Evolutionary conservation across 1,284 basidiomycete species (phyloP).

Genomic region (Ceraceosorus guamensis): DNA sequence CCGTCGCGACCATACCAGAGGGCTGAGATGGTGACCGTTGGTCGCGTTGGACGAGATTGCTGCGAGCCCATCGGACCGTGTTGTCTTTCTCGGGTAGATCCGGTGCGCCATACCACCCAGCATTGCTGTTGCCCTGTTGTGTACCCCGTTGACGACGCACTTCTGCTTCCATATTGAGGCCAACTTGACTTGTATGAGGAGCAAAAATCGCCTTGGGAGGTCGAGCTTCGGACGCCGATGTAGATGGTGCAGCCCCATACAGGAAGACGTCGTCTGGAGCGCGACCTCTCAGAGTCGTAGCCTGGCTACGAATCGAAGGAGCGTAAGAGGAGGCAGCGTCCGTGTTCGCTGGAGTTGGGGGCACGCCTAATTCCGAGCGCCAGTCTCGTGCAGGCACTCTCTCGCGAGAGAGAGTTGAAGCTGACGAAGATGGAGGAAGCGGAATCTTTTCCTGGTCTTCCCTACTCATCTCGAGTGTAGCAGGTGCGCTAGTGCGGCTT

Average conservation of each 20-base stretch:
- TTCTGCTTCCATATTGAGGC: slow-evolving; percentile 38
- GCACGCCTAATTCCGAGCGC: slow-evolving; percentile 22
- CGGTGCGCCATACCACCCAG: not conserved
- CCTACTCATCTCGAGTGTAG: not conserved
- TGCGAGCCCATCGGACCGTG: too few relatives aligned
- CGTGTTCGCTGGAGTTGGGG: slow-evolving; percentile 29
- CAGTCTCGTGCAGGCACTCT: slow-evolving; percentile 31
- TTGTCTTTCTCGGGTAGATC: too few relatives aligned
- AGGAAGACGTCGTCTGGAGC: too few relatives aligned
- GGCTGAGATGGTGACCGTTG: too few relatives aligned
- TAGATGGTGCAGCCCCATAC: not conserved
- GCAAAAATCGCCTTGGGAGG: not conserved
- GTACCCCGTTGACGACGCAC: slow-evolving; percentile 19
- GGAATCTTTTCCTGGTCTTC: not conserved
- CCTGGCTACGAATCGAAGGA: not conserved
- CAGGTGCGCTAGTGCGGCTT: slow-evolving; percentile 1
- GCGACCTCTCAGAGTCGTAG: not conserved
- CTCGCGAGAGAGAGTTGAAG: slow-evolving; percentile 13
- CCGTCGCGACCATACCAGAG: too few relatives aligned
- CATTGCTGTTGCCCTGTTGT: not conserved
- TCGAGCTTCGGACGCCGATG: not conserved
- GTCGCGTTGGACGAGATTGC: too few relatives aligned
- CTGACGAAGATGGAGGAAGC: slow-evolving; percentile 9
- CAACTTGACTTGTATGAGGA: slow-evolving; percentile 1
- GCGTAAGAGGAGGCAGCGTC: slow-evolving; percentile 17